Percentiles rank a stretch among this genome's conserved stretches.
phyloP scores from a whole-genome alignment of 768 basidiomycete species.

The Exsudoporus frostii region DNA sequence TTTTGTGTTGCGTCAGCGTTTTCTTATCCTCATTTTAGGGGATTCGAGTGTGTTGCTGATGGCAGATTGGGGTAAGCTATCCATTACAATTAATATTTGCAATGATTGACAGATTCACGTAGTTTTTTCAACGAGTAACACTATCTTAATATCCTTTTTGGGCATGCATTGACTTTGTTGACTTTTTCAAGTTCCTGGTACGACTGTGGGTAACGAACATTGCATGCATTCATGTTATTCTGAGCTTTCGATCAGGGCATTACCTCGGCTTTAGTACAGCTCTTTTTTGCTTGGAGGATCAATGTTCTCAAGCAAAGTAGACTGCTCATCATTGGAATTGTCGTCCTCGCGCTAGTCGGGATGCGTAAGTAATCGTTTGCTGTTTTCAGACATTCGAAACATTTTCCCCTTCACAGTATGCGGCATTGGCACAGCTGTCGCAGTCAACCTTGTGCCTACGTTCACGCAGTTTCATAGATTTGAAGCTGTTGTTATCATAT shows the following conservation, averaged over 20 bases:
- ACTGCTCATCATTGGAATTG: slow-evolving; percentile 10
- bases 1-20: not conserved
- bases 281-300: slow-evolving; percentile 31
- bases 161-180: not conserved
- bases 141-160: not conserved
- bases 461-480: slow-evolving; percentile 32
- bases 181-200: slow-evolving; percentile 15
- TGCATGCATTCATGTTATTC: not conserved
- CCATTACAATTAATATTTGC: not conserved
- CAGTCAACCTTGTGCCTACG: slow-evolving; percentile 24
- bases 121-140: slow-evolving; percentile 31
- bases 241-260: slow-evolving; percentile 18
- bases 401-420: slow-evolving; percentile 18
- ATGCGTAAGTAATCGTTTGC: slow-evolving; percentile 12
- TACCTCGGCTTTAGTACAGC: slow-evolving; percentile 25
- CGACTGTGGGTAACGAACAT: slow-evolving; percentile 18
- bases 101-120: not conserved
- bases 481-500: slow-evolving; percentile 32
- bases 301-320: slow-evolving; percentile 14
- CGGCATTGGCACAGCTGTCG: slow-evolving; percentile 32
- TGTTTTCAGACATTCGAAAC: not conserved
- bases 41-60: slow-evolving; percentile 10
- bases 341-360: slow-evolving; percentile 15
- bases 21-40: slow-evolving; percentile 5
- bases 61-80: slow-evolving; percentile 23